phyloP scores from a whole-genome alignment of 2,329 filamentous ascomycete genomes.

The Neofusicoccum cordaticola region DNA sequence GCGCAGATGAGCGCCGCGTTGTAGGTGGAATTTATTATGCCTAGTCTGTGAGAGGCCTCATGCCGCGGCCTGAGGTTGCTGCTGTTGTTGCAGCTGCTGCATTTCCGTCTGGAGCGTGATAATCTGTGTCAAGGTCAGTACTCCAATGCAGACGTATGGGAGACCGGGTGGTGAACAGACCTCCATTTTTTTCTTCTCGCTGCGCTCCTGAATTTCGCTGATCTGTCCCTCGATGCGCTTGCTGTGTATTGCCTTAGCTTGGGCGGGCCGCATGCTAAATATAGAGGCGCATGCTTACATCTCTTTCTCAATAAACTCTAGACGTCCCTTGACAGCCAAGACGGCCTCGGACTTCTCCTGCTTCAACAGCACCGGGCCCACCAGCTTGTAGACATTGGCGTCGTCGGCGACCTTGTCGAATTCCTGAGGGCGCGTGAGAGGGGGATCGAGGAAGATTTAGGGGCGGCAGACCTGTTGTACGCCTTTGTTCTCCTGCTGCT shows the following conservation, averaged over 20 bases:
- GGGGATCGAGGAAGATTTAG: background rate
- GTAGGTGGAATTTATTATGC: background rate
- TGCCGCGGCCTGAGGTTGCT: constrained; percentile 11
- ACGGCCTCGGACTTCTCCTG: constrained; percentile 90
- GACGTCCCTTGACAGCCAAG: constrained; percentile 81
- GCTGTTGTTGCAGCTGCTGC: constrained; percentile 6
- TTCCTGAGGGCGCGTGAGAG: constrained; percentile 56
- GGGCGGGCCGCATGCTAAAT: background rate
- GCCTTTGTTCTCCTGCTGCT: constrained; percentile 86
- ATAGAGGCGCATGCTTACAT: constrained; percentile 61
- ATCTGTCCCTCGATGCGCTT: constrained; percentile 67
- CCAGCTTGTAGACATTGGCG: constrained; percentile 92
- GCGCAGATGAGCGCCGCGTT: too few relatives aligned
- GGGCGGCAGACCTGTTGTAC: constrained; percentile 67
- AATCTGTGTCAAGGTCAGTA: background rate
- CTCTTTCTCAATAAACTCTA: constrained; percentile 92
- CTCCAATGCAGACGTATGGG: too few relatives aligned
- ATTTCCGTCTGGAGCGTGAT: constrained; percentile 15
- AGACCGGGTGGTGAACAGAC: constrained; percentile 33
- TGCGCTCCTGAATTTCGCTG: constrained; percentile 60
- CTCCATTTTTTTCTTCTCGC: constrained; percentile 64
- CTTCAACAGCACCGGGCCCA: constrained; percentile 89
- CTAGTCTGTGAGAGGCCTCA: background rate
- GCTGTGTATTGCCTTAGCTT: constrained; percentile 38
- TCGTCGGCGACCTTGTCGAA: constrained; percentile 75